Evolutionary conservation across 148 eudicot genomes (phyloP).

Genomic region (Chenopodium berlandieri): DNA sequence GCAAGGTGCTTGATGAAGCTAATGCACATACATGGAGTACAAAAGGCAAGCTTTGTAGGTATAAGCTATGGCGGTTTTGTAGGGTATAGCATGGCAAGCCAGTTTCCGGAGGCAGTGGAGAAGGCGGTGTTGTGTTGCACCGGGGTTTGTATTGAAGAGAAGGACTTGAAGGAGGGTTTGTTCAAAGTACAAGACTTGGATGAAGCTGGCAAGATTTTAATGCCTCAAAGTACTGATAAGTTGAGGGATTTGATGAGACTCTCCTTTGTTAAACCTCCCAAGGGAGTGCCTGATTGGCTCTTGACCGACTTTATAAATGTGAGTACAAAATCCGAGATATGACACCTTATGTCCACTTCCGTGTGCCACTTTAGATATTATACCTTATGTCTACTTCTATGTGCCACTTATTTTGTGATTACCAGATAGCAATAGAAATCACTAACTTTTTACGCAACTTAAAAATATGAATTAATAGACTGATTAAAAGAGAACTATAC

Average conservation of each 20-base stretch:
- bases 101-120: constrained; percentile 74
- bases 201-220: constrained; percentile 56
- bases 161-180: constrained; percentile 65
- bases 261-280: constrained; percentile 61
- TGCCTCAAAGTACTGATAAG: constrained; percentile 78
- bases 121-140: constrained; percentile 71
- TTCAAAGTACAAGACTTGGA: constrained; percentile 64
- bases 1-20: constrained; percentile 66
- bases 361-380: not conserved
- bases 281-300: constrained; percentile 56
- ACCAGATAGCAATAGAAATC: no score
- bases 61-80: constrained; percentile 95
- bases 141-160: constrained; percentile 86
- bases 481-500: no score
- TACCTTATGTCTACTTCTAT: no score
- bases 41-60: constrained; percentile 61
- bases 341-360: no score
- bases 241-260: constrained; percentile 64
- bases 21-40: constrained; percentile 55
- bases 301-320: constrained; percentile 71
- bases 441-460: no score
- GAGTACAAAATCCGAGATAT: constrained; percentile 1
- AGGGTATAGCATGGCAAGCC: constrained; percentile 72
- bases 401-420: not conserved
- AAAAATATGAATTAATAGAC: no score